Percentiles rank a stretch among this genome's conserved stretches.
Evolutionary conservation across 495 filamentous ascomycete genomes (phyloP).

Genomic region (Tricharina praecox): DNA sequence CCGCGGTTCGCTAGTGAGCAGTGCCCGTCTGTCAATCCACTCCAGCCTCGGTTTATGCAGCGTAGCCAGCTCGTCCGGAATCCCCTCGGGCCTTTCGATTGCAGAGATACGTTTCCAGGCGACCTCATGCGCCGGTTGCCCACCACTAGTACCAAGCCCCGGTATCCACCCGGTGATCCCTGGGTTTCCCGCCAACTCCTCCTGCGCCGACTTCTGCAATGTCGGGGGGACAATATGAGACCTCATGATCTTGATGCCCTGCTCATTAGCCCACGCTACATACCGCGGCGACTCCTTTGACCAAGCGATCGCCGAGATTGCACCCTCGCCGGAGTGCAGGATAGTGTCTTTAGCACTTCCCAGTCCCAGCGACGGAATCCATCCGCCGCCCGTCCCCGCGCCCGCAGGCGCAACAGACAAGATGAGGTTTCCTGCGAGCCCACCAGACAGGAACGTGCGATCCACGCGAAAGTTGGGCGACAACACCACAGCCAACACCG

Average conservation of each 20-base stretch:
- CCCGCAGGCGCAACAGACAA: constrained; percentile 78
- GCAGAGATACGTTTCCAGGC: constrained; percentile 96
- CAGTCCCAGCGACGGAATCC: constrained; percentile 67
- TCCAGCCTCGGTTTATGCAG: constrained; percentile 84
- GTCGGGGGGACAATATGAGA: constrained; percentile 54
- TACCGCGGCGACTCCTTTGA: constrained; percentile 68
- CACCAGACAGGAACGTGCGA: constrained; percentile 73
- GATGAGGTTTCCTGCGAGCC: constrained; percentile 73
- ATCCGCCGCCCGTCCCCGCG: constrained; percentile 29
- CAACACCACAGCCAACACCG: constrained; percentile 73
- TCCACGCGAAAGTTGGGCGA: constrained; percentile 88
- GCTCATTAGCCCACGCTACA: constrained; percentile 87
- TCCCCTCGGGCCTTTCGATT: constrained; percentile 35
- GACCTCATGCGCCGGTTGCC: constrained; percentile 55
- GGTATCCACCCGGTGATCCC: constrained; percentile 25
- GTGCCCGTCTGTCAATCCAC: constrained; percentile 69
- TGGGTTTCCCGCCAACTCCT: constrained; percentile 19
- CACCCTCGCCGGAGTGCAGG: constrained; percentile 80
- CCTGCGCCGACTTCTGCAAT: constrained; percentile 11
- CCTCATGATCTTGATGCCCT: constrained; percentile 94
- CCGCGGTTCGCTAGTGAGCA: constrained; percentile 46
- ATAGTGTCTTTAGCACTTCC: constrained; percentile 72
- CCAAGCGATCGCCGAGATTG: constrained; percentile 82
- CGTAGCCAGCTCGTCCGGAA: constrained; percentile 70
- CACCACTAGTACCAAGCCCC: constrained; percentile 28